Conservation (phyloP, 2,329 filamentous ascomycete genomes). For the Cladophialophora immunda region DNA sequence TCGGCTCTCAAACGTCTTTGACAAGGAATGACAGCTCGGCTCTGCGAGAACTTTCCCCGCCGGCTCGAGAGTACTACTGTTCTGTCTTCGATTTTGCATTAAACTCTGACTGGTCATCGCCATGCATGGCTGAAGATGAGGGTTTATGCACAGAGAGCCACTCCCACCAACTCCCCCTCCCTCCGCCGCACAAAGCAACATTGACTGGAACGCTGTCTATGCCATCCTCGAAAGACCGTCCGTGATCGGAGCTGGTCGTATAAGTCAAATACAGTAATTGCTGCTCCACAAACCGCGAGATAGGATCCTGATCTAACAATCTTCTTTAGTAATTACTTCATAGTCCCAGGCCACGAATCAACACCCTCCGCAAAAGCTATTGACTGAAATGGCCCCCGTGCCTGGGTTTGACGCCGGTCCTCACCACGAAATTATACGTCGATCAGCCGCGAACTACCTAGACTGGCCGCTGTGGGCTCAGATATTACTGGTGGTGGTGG, state of each 20-base stretch:
- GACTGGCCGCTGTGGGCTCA: slow-evolving; percentile 35
- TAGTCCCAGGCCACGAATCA: neutral
- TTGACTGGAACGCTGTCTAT: neutral
- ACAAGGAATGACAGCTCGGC: slow-evolving; percentile 4
- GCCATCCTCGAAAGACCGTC: neutral
- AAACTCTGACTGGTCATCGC: neutral
- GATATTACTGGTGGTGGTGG: slow-evolving; percentile 30
- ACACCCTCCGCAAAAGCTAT: neutral
- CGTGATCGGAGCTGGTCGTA: neutral
- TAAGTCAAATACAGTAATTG: neutral
- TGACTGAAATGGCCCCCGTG: slow-evolving; percentile 18
- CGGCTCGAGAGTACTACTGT: neutral
- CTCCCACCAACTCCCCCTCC: too few species aligned
- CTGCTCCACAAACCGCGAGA: neutral
- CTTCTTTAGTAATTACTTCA: neutral
- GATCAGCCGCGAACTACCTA: slow-evolving; percentile 23
- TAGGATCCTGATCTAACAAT: neutral
- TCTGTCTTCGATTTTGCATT: neutral
- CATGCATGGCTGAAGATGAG: neutral
- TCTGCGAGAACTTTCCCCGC: neutral
- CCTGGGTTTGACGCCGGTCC: neutral
- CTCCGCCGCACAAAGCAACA: neutral
- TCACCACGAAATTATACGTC: slow-evolving; percentile 10
- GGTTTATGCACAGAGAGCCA: neutral
- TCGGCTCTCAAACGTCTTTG: neutral